Base-by-base conservation (phyloP, 306 rosid genomes). In the Dalbergia cochinchinensis region DNA sequence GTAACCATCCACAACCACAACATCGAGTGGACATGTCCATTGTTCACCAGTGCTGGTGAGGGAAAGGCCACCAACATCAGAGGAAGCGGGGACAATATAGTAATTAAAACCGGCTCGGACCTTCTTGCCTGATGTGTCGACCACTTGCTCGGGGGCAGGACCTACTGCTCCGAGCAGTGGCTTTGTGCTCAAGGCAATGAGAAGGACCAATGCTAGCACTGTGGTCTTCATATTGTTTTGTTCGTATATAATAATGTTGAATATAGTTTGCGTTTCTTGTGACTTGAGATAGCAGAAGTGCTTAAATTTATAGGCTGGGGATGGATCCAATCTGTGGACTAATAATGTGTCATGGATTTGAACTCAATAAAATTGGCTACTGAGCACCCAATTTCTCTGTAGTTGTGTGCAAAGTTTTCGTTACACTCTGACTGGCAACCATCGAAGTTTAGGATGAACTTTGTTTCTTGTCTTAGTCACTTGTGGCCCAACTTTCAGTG, bases 111-210 rank as follows among this genome's bases (percentile, higher is more conserved):
- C 82, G 1, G 39, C 53, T 42, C 41, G 58, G 0, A 65, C 22
- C 26, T 16, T 76, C 73, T 63, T 77, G 13, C 80, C 80, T 7
- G 64, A 50, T 65, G 47, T 66, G 77, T 86, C 91, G 4, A 75
- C 74, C 57, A 88, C 83, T 8, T 74, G 60, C 11, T 68, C 44
- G 5, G 83, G 75, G 26, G 67, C 44, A 39, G 78, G 37, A 50
- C 59, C 63, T 3, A 66, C 81, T 26, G 72, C 74, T 37, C 59
- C 10, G 13, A 48, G 2, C 1, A 34, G n/a, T 35, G 80, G 64
- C 73, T 64, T 63, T 50, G 72, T 47, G 73, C 50, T 34, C 11
- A 76, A 64, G 48, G 74, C 35, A 47, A 51, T 0, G 11, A 76
- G 26, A 35, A 76, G 53, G 64, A 64, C 11, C 41, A 64, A 35